Base-by-base conservation (phyloP, 2,329 filamentous ascomycete species). In the Penicillium fuscoglaucum region DNA sequence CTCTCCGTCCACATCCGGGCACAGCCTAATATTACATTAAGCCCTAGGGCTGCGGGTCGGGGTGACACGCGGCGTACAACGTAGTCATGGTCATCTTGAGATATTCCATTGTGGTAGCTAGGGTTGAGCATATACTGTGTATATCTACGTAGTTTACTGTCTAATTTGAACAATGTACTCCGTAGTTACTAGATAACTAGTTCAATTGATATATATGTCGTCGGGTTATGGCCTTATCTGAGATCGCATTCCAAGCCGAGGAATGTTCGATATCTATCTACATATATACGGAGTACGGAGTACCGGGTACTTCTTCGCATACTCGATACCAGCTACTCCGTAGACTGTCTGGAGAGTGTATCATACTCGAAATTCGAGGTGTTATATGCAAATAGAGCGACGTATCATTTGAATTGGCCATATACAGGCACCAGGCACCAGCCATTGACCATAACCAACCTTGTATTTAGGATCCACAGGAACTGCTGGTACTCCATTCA, bases 231-330 rank as follows among this genome's bases (percentile, higher is more conserved):
- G 55, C 40, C 45, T 55, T 40, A 55, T 46, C n/a, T 33, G 3
- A 44, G 46, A 52, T 31, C 13, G 29, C 46, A 51, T 53, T 47
- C 41, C 48, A 53, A 31, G 19, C 41, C 21, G 19, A 53, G 35
- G 55, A 57, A 57, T 57, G 41, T 53, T 45, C 48, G 41, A 33
- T 46, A 33, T 46, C 15, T 44, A 33, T 13, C 10, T 31, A 29
- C 3, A 9, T 5, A 31, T 31, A 9, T 29, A 29, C 29, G 29
- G 3, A 29, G 29, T 31, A 44, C 7, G 5, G 8, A 28, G 41
- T 29, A 17, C 24, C 3, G 21, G 35, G 24, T 28, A 17, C 33
- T 41, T 49, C 44, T 49, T 17, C 24, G n/a, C n/a, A 28, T 41
- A 15, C 9, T 33, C 41, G 19, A 52, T 39, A 26, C 24, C 39